phyloP scores from a whole-genome alignment of 306 rosid species.

The Bauhinia variegata region DNA sequence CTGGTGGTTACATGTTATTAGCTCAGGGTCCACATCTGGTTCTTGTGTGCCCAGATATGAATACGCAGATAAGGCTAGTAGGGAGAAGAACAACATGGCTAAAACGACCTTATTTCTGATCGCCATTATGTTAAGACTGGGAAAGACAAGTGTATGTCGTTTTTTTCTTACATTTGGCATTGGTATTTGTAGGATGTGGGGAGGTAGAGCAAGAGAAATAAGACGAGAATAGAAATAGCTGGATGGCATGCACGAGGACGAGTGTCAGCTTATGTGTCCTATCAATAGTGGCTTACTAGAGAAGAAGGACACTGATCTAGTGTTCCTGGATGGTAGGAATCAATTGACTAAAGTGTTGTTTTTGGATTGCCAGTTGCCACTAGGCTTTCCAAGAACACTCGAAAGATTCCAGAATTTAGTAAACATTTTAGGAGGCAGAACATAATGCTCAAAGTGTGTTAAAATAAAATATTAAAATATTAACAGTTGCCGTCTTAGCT shows the following conservation, averaged over 20 bases:
- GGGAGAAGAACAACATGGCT: constrained; percentile 26
- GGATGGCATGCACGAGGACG: constrained; percentile 46
- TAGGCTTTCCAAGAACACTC: too few relatives aligned
- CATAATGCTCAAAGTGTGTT: too few relatives aligned
- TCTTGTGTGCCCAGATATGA: constrained; percentile 30
- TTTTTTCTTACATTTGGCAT: background rate
- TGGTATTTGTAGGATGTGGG: background rate
- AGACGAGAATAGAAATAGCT: background rate
- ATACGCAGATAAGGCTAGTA: constrained; percentile 22
- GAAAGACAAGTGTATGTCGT: background rate
- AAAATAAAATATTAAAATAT: too few relatives aligned
- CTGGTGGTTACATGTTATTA: constrained; percentile 55
- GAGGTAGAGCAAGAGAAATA: background rate
- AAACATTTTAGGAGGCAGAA: too few relatives aligned
- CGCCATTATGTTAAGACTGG: constrained; percentile 27
- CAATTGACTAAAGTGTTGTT: too few relatives aligned
- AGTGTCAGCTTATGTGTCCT: constrained; percentile 25
- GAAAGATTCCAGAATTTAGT: too few relatives aligned
- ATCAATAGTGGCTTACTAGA: background rate
- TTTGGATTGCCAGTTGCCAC: too few relatives aligned
- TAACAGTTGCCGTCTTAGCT: too few relatives aligned
- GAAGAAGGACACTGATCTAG: too few relatives aligned
- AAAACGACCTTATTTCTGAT: constrained; percentile 28
- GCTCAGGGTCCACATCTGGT: constrained; percentile 52
- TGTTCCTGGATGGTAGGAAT: too few relatives aligned